Evolutionary conservation across 257 asterid genomes (phyloP), one percentile per base, ranked within the genome.

Genomic region (Cruciata laevipes): DNA sequence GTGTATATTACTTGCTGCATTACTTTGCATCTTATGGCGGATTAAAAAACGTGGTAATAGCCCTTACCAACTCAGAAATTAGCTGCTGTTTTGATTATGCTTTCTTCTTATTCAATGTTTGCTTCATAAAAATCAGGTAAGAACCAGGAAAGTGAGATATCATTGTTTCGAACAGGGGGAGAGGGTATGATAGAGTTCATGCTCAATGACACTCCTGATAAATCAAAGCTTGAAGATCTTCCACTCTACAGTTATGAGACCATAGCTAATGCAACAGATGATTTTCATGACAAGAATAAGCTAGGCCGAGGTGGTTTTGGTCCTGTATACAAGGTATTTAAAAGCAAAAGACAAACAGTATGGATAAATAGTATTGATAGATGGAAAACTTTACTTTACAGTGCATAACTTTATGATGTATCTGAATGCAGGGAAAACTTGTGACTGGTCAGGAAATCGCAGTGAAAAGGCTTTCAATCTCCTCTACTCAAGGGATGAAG

Each of bases 271-370:
- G 90, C 90, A 21, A 88, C 96, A 3, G 58, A 76, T 33, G 66
- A 68, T 62, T 88, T 88, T 66, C 76, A 80, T 16, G 64, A 71
- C 2, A 76, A 59, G 17, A 79, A 65, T 57, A 73, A 69, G 80
- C 83, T 86, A 23, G 90, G 90, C 61, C 75, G 66, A 82, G 93
- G 93, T 23, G 95, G 93, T 44, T 88, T 88, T 80, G 90, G 89
- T 71, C 75, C 82, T 4, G 96, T 88, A 18, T 88, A 69, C 71
- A 86, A 81, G 88, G 95, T 86, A 77, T 53, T 1, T 53, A 9
- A 17, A 37, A 12, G 30, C 20, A 9, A 17, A 35, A 12, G 30
- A 5, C 25, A 17, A 30, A 1, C 6, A 1, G 5, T 9, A 24
- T 66, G 23, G 3, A n/a, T n/a, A 17, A 30, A 1, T 2, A 1